These are phyloP conservation scores for Xanthoceras sorbifolium DNA, from an alignment of 345 rosid species.

Conservation along the genomic window DNA sequence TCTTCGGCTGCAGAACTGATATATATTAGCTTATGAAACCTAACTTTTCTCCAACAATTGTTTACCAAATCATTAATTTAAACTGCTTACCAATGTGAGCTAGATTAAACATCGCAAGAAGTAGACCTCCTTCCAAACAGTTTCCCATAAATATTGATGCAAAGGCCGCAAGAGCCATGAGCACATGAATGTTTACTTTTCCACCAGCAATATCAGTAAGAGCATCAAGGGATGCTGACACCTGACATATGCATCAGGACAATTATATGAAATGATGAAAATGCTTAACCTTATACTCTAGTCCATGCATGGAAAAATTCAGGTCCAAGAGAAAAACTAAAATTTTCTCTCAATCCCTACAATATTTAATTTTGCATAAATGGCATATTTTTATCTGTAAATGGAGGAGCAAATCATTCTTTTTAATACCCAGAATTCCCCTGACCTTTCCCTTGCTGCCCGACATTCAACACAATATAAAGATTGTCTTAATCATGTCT, in stretches of 20 bases:
- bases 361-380: not conserved
- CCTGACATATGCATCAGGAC: constrained; percentile 42
- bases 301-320: not conserved
- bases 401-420: not conserved
- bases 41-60: not conserved
- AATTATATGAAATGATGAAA: constrained; percentile 4
- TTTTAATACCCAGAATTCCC: too few relatives aligned
- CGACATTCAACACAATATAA: not conserved
- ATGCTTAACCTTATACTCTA: not conserved
- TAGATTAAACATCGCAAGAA: constrained; percentile 95
- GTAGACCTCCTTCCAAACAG: constrained; percentile 91
- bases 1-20: constrained; percentile 75
- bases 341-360: not conserved
- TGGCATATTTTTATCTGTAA: not conserved
- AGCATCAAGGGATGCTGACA: constrained; percentile 91
- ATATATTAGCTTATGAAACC: constrained; percentile 10
- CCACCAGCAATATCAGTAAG: constrained; percentile 87
- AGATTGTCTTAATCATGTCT: not conserved
- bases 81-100: constrained; percentile 82
- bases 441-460: not conserved
- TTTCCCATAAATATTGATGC: constrained; percentile 96
- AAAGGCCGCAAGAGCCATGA: constrained; percentile 97
- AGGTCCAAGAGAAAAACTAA: not conserved
- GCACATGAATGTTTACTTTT: constrained; percentile 87
- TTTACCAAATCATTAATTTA: constrained; percentile 5